A percentile compares a stretch with the other conserved stretches of the same genome.
These are phyloP conservation scores for Zymoseptoria crescenta DNA, from an alignment of 2,329 filamentous ascomycete genomes.

Conservation along the genomic window DNA sequence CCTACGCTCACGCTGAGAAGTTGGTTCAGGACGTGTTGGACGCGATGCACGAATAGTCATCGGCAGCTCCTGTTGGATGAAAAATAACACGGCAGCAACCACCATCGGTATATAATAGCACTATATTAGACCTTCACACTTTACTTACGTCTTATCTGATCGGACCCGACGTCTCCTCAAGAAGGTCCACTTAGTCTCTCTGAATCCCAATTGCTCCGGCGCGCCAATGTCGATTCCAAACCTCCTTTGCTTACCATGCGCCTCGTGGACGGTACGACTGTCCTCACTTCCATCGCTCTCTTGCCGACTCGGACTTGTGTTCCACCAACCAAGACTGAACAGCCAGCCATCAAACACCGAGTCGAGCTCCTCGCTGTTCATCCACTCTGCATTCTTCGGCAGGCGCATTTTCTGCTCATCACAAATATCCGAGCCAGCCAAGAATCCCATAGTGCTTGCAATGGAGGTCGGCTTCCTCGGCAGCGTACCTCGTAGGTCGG, in stretches of 20 bases:
- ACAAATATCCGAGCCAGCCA: conserved; percentile 5
- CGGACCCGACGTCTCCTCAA: background rate
- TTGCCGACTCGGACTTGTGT: background rate
- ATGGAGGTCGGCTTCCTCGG: conserved; percentile 4
- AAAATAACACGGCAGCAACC: no score
- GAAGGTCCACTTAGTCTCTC: background rate
- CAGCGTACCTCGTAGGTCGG: conserved; percentile 2
- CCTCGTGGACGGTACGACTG: background rate
- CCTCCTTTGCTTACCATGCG: background rate
- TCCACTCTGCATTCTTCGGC: background rate
- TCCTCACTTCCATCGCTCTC: background rate
- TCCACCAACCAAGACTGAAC: conserved; percentile 5
- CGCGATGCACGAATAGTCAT: background rate
- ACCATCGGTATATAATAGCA: no score
- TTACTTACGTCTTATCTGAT: no score
- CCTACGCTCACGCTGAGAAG: conserved; percentile 16
- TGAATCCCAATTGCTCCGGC: conserved; percentile 3
- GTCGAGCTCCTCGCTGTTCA: background rate
- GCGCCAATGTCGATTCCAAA: conserved; percentile 5
- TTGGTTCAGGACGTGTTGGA: conserved; percentile 13
- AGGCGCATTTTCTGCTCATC: background rate
- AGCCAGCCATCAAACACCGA: conserved; percentile 3
- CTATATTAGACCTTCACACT: no score
- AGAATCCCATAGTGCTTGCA: conserved; percentile 2
- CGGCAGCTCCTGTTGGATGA: no score